Base-by-base conservation (phyloP, 768 basidiomycete genomes). In the Amylocystis lapponica region DNA sequence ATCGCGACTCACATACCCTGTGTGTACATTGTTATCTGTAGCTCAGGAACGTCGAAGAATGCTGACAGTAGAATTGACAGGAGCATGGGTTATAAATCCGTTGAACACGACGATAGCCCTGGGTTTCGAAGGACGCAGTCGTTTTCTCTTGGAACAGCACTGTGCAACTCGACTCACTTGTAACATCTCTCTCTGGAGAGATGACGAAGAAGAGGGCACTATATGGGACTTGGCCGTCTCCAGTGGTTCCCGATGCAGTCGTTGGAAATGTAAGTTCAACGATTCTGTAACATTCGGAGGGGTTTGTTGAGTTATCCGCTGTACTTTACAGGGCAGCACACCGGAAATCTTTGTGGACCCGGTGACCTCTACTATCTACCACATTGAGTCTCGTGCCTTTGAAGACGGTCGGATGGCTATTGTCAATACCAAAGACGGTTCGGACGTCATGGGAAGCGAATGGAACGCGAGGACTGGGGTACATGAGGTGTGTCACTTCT, bases 141-240 rank as follows among this genome's bases (percentile, higher is more conserved):
- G n/a, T n/a, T n/a, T n/a, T n/a, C n/a, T n/a, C n/a, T n/a, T n/a
- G n/a, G n/a, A n/a, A n/a, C n/a, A n/a, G n/a, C n/a, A n/a, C n/a
- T n/a, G n/a, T n/a, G n/a, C n/a, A n/a, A n/a, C n/a, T n/a, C n/a
- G n/a, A n/a, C n/a, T n/a, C n/a, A n/a, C n/a, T n/a, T n/a, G n/a
- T n/a, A n/a, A n/a, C n/a, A n/a, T n/a, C n/a, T n/a, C n/a, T n/a
- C n/a, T n/a, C n/a, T n/a, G n/a, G n/a, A n/a, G n/a, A n/a, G 20
- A 57, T 54, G 52, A 23, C 43, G 30, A 43, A 39, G 31, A 53
- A 50, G 13, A 45, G 49, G 0, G 76, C 78, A 6, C 75, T 80
- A 0, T 85, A 70, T 53, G 83, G 81, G 20, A 74, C 72, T 17
- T 86, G 83, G 81, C 59, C 64, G 4, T 80, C 79, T 2, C 70